Base-by-base conservation (phyloP, 1,284 basidiomycete species). In the Singerocomus rubriflavus region DNA sequence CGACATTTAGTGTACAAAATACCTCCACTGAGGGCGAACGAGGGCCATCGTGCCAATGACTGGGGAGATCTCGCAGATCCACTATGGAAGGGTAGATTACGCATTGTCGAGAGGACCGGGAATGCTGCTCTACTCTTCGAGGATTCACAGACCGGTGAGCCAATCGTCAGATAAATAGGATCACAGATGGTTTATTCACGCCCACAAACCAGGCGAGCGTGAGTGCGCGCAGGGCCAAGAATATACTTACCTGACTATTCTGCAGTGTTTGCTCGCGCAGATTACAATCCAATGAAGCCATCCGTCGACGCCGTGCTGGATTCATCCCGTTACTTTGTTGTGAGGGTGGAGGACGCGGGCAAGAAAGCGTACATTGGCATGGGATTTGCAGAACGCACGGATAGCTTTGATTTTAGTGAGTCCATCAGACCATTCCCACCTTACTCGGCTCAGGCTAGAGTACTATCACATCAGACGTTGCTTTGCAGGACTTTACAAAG, bases 401-500 rank as follows among this genome's bases (percentile, higher is more conserved):
- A 97, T 62, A 90, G 90, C 57, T 97, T 97, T 70, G 93, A 96
- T 71, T 96, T 96, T 71, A 93, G 90, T 91, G 56, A 65, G 87
- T 74, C 32, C 34, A 27, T 48, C 25, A 25, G 17, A 9, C 39
- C 21, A 10, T 21, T 38, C 21, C 30, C 7, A 13, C 11, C 36
- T 30, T 6, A 42, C 25, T 42, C 10, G 14, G 47, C 47, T 56
- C 26, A 62, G 32, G 21, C 21, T 21, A 21, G 21, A 21, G 21
- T 21, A 37, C 17, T 25, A n/a, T 44, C 9, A 44, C n/a, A 3
- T 21, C 52, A 91, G 88, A 93, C 65, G 93, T 98, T 46, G 93
- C 96, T 1, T 76, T 99, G 27, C 97, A 99, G 72, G 93, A 98
- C 64, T 93, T 93, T 71, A 86, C 89, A 26, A 98, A 98, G 89